These are phyloP conservation scores for Fagus sylvatica DNA, from an alignment of 306 rosid species.

Conservation along the genomic window DNA sequence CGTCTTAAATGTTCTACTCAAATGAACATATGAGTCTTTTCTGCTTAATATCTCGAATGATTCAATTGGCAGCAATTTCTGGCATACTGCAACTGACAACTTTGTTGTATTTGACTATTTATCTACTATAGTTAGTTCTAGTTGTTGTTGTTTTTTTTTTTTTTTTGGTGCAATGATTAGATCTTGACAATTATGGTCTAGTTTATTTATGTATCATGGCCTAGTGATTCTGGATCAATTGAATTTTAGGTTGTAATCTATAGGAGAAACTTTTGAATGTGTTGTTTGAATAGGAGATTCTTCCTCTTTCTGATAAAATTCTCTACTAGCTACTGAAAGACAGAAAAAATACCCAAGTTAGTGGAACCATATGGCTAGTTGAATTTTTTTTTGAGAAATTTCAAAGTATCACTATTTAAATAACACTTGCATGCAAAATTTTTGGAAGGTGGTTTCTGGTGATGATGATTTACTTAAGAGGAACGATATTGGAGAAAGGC, in stretches of 20 bases:
- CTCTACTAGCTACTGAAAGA: neutral
- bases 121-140: neutral
- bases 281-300: no score
- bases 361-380: conserved; percentile 7
- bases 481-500: conserved; percentile 74
- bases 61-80: neutral
- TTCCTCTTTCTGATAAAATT: neutral
- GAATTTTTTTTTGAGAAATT: neutral
- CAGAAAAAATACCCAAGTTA: neutral
- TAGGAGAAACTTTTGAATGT: no score
- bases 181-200: neutral
- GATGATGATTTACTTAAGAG: conserved; percentile 80
- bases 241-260: no score
- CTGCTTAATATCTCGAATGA: conserved; percentile 52
- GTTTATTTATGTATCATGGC: neutral
- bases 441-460: no score
- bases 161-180: neutral
- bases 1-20: no score
- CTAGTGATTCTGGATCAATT: no score
- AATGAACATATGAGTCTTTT: neutral
- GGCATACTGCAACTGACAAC: neutral
- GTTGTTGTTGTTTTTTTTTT: neutral
- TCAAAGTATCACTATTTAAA: neutral
- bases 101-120: neutral
- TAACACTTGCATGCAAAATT: no score